Evolutionary conservation across 257 asterid species (phyloP).

Genomic region (Fraxinus excelsior): DNA sequence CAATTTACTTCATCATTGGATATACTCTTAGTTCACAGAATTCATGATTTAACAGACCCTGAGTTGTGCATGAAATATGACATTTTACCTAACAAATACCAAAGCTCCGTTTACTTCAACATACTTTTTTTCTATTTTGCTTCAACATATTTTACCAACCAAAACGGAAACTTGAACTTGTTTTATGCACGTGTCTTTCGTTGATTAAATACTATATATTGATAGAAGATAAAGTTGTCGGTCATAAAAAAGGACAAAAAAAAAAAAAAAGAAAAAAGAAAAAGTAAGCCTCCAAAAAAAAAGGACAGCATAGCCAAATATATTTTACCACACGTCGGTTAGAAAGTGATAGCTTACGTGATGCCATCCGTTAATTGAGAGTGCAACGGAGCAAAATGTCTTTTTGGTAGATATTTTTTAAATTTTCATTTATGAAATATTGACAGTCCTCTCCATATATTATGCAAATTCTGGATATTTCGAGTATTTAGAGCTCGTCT

Average conservation of each 20-base stretch:
- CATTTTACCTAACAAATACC: neutral
- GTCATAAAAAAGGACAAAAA: neutral
- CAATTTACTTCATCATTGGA: too few species aligned
- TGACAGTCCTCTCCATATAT: too few species aligned
- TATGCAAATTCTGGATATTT: too few species aligned
- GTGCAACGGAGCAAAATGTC: too few species aligned
- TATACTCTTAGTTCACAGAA: too few species aligned
- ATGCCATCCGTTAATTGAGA: too few species aligned
- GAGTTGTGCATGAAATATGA: neutral
- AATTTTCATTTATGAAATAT: too few species aligned
- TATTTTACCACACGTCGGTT: neutral
- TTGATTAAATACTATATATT: too few species aligned
- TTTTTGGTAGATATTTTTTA: too few species aligned
- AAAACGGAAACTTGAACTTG: neutral
- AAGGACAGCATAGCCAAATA: neutral
- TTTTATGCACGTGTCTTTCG: neutral
- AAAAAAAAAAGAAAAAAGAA: too few species aligned
- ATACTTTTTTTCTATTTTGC: too few species aligned
- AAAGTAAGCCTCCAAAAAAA: neutral
- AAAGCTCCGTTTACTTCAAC: neutral
- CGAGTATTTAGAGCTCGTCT: too few species aligned
- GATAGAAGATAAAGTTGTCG: neutral
- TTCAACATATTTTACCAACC: neutral
- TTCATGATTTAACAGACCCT: neutral
- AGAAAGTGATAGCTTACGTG: neutral